These are phyloP conservation scores for Xylaria sp. DNA, from an alignment of 2,329 filamentous ascomycete genomes.

Conservation along the genomic window DNA sequence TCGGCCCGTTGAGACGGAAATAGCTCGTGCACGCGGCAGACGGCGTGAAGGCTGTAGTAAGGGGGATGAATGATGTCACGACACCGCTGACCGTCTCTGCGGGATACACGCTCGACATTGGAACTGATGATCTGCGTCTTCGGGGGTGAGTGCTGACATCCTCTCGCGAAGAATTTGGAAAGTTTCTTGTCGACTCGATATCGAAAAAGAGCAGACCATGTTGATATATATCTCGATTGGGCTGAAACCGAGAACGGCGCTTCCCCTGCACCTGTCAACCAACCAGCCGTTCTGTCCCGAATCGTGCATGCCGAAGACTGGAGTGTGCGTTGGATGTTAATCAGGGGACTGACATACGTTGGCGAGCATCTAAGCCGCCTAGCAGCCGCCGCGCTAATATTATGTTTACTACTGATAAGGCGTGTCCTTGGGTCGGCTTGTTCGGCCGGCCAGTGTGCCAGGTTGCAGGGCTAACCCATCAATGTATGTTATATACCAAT, in stretches of 20 bases:
- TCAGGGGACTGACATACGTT: background rate
- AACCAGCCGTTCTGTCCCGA: background rate
- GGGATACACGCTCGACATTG: constrained; percentile 7
- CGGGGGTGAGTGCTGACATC: background rate
- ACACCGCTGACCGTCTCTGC: constrained; percentile 5
- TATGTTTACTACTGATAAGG: background rate
- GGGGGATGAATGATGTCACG: constrained; percentile 23
- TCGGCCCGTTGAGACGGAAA: constrained; percentile 22
- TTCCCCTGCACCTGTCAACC: background rate
- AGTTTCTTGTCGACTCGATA: background rate
- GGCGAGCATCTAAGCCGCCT: background rate
- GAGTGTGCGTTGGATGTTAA: no score
- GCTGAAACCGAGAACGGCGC: background rate
- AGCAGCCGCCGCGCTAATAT: background rate
- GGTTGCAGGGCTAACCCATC: background rate
- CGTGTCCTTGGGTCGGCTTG: background rate
- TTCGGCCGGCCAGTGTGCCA: background rate
- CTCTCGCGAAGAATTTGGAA: background rate
- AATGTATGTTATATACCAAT: no score
- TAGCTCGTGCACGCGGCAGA: constrained; percentile 9
- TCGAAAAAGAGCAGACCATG: background rate
- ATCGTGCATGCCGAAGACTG: background rate
- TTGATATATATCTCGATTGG: background rate
- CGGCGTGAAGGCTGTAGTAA: constrained; percentile 19
- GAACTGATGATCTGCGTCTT: background rate